These are phyloP conservation scores for Diphasiastrum complanatum DNA, from an alignment of 83 land plant genomes.

Conservation along the genomic window DNA sequence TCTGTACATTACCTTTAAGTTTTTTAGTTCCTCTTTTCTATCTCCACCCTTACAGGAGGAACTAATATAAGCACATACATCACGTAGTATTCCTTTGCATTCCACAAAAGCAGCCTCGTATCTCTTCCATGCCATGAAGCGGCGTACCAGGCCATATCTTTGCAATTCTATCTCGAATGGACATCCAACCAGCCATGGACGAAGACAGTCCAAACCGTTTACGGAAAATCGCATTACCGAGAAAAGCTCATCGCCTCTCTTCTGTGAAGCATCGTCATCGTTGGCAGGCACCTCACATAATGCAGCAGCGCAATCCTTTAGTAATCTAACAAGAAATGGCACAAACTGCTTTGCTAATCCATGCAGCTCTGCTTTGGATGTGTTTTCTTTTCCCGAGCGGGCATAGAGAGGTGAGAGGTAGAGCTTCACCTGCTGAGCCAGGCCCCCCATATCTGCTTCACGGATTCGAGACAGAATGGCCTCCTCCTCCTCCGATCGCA, in stretches of 20 bases:
- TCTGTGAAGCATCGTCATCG: neutral
- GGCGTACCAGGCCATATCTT: slow-evolving; percentile 31
- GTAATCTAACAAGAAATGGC: slow-evolving; percentile 33
- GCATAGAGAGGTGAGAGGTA: too few species aligned
- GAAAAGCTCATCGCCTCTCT: slow-evolving; percentile 30
- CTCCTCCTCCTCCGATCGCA: too few species aligned
- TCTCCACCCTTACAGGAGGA: slow-evolving; percentile 1
- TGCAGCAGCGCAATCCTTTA: slow-evolving; percentile 26
- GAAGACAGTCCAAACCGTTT: slow-evolving; percentile 27
- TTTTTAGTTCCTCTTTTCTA: too few species aligned
- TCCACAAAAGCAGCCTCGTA: slow-evolving; percentile 27
- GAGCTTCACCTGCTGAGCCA: too few species aligned
- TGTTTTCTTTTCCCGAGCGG: slow-evolving; percentile 21
- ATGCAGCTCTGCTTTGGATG: slow-evolving; percentile 1
- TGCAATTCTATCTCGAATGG: slow-evolving; percentile 40
- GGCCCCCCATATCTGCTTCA: too few species aligned
- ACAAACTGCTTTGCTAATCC: slow-evolving; percentile 28
- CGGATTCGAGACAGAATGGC: too few species aligned
- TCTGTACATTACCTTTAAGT: too few species aligned
- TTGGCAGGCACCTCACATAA: neutral
- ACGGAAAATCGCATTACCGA: slow-evolving; percentile 21
- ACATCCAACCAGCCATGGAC: slow-evolving; percentile 26
- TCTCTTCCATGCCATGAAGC: slow-evolving; percentile 30
- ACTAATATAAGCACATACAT: slow-evolving; percentile 5
- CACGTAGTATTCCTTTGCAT: slow-evolving; percentile 11